Evolutionary conservation across 805 yeast genomes (phyloP).

Genomic region (Kockiozyma suomiensis): DNA sequence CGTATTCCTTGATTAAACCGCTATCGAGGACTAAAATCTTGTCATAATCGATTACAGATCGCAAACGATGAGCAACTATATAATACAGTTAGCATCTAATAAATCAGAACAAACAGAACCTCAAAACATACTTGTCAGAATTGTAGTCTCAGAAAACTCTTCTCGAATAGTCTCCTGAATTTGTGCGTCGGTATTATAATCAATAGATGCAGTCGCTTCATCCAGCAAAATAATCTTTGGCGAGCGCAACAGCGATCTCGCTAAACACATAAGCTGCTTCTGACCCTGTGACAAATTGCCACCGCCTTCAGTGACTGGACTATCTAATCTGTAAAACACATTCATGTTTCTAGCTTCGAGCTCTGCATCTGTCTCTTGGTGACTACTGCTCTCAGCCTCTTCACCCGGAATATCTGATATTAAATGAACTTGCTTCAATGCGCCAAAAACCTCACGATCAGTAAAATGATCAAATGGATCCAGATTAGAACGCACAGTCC

Average conservation of each 20-base stretch:
- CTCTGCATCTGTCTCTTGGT: conserved; percentile 36
- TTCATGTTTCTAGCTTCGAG: conserved; percentile 31
- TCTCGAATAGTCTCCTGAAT: conserved; percentile 72
- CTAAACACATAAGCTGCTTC: conserved; percentile 78
- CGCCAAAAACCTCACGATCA: conserved; percentile 67
- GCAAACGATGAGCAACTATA: conserved; percentile 72
- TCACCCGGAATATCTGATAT: conserved; percentile 25
- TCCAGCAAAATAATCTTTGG: conserved; percentile 75
- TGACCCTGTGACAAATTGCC: conserved; percentile 84
- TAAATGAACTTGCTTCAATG: conserved; percentile 46
- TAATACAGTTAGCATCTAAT: neutral
- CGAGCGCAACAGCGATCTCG: conserved; percentile 71
- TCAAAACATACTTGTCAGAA: conserved; percentile 60
- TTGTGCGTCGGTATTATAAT: conserved; percentile 78
- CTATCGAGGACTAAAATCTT: conserved; percentile 77
- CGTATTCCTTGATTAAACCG: conserved; percentile 74
- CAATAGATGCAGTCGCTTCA: conserved; percentile 73
- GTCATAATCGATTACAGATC: conserved; percentile 72
- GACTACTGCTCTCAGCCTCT: conserved; percentile 39
- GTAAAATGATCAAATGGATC: conserved; percentile 66
- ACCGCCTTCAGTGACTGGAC: conserved; percentile 67
- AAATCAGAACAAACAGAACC: neutral
- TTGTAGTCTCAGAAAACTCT: conserved; percentile 70
- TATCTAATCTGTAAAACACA: conserved; percentile 27
- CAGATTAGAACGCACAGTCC: conserved; percentile 67